Percentiles rank a stretch among this genome's conserved stretches.
Evolutionary conservation across 2,329 filamentous ascomycete species (phyloP).

Genomic region (Rhytidhysteron rufulum): DNA sequence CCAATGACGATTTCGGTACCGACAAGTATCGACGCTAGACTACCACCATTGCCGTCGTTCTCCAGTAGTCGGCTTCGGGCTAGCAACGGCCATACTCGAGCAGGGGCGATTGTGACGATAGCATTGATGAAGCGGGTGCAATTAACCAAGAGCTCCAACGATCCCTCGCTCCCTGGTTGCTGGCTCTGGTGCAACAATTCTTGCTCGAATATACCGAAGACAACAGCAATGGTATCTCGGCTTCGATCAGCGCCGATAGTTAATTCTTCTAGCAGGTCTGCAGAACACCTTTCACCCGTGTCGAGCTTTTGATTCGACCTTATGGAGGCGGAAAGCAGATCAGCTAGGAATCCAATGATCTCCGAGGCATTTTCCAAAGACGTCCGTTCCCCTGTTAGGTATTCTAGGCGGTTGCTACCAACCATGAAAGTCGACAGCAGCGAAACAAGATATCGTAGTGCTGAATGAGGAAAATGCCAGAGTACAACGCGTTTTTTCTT

Average conservation of each 20-base stretch:
- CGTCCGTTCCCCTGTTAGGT: slow-evolving; percentile 45
- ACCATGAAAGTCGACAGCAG: slow-evolving; percentile 65
- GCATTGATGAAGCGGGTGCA: slow-evolving; percentile 78
- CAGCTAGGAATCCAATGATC: slow-evolving; percentile 69
- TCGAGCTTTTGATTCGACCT: slow-evolving; percentile 17
- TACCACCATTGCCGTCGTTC: slow-evolving; percentile 69
- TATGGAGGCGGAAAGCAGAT: slow-evolving; percentile 54
- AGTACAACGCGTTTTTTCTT: slow-evolving; percentile 70
- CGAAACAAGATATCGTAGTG: slow-evolving; percentile 73
- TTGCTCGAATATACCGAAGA: slow-evolving; percentile 81
- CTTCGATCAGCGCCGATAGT: slow-evolving; percentile 47
- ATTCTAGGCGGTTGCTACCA: slow-evolving; percentile 49
- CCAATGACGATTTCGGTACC: slow-evolving; percentile 74
- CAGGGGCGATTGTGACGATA: slow-evolving; percentile 68
- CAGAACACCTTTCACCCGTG: slow-evolving; percentile 18
- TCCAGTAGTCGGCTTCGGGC: slow-evolving; percentile 76
- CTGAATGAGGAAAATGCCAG: slow-evolving; percentile 73
- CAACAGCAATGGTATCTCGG: slow-evolving; percentile 71
- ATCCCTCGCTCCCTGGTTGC: slow-evolving; percentile 58
- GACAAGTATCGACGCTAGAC: slow-evolving; percentile 74
- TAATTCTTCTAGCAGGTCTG: slow-evolving; percentile 25
- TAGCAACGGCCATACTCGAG: slow-evolving; percentile 86
- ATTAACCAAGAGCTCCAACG: slow-evolving; percentile 64
- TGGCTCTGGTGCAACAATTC: slow-evolving; percentile 49
- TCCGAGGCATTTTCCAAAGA: slow-evolving; percentile 65